Base-by-base conservation (phyloP, 1,284 basidiomycete species). In the Trametes versicolor region DNA sequence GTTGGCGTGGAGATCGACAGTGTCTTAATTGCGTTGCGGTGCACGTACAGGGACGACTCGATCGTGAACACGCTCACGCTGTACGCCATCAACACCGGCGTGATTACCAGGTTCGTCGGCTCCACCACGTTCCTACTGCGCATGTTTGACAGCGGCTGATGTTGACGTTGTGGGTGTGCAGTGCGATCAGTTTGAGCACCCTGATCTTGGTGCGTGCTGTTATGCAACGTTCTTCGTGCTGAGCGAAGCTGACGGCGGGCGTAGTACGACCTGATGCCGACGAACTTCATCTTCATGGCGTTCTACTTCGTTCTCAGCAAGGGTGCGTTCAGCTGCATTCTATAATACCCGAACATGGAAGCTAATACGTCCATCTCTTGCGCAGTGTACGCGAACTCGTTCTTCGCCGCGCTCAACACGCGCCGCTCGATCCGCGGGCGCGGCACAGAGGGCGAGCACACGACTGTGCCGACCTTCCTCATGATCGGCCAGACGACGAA, bases 271-370 rank as follows among this genome's bases (percentile, higher is more conserved):
- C 63, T 79, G 27, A 81, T 85, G 77, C 83, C 86, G 1, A 60
- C 70, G 23, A 89, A 89, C 69, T 81, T 90, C 59, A 81, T 87
- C 57, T 91, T 87, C 72, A 79, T 86, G 58, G 80, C 80, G 4
- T 81, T 82, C 60, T 90, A 88, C 72, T 89, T 91, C 67, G 81
- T 87, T 57, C 75, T 90, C 62, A 87, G 85, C 76, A 91, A 90
- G 78, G 73, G 89, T 90, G 72, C 70, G 58, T 49, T 10, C 23
- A 8, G 21, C 32, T 45, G 10, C 34, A 23, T 43, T 36, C 50
- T 23, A 29, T 19, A 5, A 12, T 39, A 23, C n/a, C 36, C 49
- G 58, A 47, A 15, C 15, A 23, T 12, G 37, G 21, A 39, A 34
- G 21, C 23, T 62, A 32, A 43, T 29, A 52, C 23, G 21, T 36